Percentiles rank a stretch among this genome's conserved stretches.
These are phyloP conservation scores for Cenchrus fungigraminus DNA, from an alignment of 176 grass and related monocot species.

Conservation along the genomic window DNA sequence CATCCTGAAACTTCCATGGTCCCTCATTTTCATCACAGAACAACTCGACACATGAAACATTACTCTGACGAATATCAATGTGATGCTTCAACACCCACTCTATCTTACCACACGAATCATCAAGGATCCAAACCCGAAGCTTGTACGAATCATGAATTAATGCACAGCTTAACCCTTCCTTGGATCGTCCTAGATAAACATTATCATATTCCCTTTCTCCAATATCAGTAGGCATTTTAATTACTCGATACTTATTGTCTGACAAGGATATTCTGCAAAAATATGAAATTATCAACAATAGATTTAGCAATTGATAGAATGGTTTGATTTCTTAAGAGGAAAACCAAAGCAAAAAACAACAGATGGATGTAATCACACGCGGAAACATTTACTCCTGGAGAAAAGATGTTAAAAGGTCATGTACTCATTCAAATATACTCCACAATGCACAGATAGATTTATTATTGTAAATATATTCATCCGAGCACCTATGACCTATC, in stretches of 20 bases:
- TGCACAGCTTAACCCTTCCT: neutral
- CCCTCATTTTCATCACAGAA: neutral
- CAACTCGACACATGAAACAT: neutral
- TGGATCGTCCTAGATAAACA: neutral
- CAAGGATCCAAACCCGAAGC: constrained; percentile 11
- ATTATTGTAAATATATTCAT: neutral
- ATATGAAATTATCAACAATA: too few species aligned
- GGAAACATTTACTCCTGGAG: neutral
- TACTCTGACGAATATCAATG: neutral
- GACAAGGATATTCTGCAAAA: constrained; percentile 30
- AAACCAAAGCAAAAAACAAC: neutral
- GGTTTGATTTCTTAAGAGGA: neutral
- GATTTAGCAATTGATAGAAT: neutral
- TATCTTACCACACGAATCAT: neutral
- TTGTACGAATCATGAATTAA: neutral
- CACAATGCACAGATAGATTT: neutral
- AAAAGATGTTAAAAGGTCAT: neutral
- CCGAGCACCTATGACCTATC: neutral
- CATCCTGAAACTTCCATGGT: constrained; percentile 10
- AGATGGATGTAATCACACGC: neutral
- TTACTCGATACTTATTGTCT: neutral
- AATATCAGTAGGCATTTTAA: neutral
- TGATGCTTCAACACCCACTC: constrained; percentile 20
- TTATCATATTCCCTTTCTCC: neutral
- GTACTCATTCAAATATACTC: neutral